A percentile compares a stretch with the other conserved stretches of the same genome.
phyloP scores from a whole-genome alignment of 2,329 filamentous ascomycete species.

The Sclerotinia subarctica region DNA sequence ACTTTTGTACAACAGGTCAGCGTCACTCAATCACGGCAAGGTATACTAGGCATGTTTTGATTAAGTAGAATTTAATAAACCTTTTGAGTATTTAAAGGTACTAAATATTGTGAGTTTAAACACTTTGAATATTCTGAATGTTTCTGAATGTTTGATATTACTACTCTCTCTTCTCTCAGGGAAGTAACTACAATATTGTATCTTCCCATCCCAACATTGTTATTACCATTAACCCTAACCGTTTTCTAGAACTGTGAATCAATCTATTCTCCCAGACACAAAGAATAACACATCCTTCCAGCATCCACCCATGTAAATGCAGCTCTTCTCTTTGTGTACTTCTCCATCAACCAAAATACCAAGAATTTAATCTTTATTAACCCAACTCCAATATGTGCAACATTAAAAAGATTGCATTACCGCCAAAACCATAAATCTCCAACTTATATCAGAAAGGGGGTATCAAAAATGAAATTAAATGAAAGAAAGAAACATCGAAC shows the following conservation, averaged over 20 bases:
- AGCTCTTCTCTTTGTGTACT: background rate
- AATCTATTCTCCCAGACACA: background rate
- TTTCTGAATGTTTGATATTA: background rate
- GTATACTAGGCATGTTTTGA: background rate
- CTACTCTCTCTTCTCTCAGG: background rate
- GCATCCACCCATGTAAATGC: background rate
- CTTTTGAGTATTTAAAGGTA: background rate
- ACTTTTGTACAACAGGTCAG: slow-evolving; percentile 7
- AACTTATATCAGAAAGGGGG: slow-evolving; percentile 1
- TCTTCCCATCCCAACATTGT: background rate
- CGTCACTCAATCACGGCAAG: background rate
- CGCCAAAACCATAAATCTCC: background rate
- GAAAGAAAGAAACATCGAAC: slow-evolving; percentile 5
- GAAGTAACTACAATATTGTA: background rate
- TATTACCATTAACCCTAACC: background rate
- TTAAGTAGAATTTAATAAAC: background rate
- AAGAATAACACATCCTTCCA: background rate
- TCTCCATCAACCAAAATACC: background rate
- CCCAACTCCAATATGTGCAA: background rate
- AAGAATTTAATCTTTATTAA: background rate
- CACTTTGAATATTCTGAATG: background rate
- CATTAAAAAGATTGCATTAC: background rate
- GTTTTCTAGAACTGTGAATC: too few species aligned
- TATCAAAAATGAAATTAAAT: slow-evolving; percentile 6
- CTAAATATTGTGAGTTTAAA: too few species aligned